These are phyloP conservation scores for Aspergillus sclerotiicarbonarius DNA, from an alignment of 495 filamentous ascomycete species.

Conservation along the genomic window DNA sequence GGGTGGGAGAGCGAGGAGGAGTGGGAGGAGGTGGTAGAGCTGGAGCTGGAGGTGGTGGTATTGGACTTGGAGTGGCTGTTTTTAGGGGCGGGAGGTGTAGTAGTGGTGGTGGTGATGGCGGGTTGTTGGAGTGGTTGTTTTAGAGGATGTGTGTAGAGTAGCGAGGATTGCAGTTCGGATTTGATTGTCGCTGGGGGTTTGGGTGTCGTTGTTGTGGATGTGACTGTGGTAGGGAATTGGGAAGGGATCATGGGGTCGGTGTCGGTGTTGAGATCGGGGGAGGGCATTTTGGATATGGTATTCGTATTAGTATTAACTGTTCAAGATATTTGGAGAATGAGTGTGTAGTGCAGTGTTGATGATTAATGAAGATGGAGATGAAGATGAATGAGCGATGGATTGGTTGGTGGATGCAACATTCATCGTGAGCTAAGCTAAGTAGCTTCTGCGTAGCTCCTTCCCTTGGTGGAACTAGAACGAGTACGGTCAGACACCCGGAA, in stretches of 20 bases:
- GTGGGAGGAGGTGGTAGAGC: neutral
- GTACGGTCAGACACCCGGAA: no score
- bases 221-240: neutral
- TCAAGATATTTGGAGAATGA: no score
- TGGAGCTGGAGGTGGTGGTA: conserved; percentile 3
- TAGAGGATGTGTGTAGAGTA: neutral
- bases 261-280: neutral
- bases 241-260: conserved; percentile 5
- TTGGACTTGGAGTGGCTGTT: conserved; percentile 2
- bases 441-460: no score
- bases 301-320: neutral
- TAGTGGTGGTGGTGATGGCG: neutral
- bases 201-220: neutral
- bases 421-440: no score
- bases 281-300: neutral
- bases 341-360: no score
- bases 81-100: neutral
- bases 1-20: conserved; percentile 7
- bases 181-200: neutral
- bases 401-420: no score
- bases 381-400: no score
- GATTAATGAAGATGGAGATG: no score
- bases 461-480: no score
- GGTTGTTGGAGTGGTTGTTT: neutral
- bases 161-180: neutral